Evolutionary conservation across 2,329 filamentous ascomycete species (phyloP), one percentile per base, ranked within the genome.

Genomic region (Rutstroemia sp.): DNA sequence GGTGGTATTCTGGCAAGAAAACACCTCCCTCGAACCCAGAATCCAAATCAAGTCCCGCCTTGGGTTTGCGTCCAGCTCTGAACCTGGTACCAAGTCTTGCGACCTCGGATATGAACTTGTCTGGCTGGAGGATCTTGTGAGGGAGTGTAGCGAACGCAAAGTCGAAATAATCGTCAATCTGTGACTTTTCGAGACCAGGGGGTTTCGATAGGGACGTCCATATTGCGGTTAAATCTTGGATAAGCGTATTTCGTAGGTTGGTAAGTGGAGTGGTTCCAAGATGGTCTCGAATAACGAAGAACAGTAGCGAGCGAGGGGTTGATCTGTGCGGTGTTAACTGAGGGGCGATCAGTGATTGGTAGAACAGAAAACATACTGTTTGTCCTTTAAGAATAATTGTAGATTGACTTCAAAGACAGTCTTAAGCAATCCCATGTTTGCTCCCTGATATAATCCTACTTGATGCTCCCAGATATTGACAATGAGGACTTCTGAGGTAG

Each of bases 401-500:
- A 99, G 72, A 70, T 99, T 99, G 72, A 99, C 94, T 75, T 99
- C 94, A 66, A 99, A 99, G 4, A 99, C 94, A 0, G 95, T 99
- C 80, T 99, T 99, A 67, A 99, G 78, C 67, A 99, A 75, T 8
- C 94, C 94, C 94, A 99, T 99, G 72, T 99, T 99, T 66, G 94
- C 94, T 57, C 94, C 94, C 75, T 99, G 92, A 71, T 99, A 99
- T 71, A 99, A 73, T 48, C 94, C 94, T 60, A 99, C 94, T 73
- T 99, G 94, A 72, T 96, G 92, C 74, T 99, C 94, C 94, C 94
- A 99, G 64, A 99, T 95, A 71, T 99, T 99, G 73, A 99, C 88
- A 69, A 99, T 95, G 65, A 99, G 79, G 52, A 99, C 92, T 76
- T 99, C 94, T 71, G 92, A 97, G 17, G 94, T 99, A 50, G 94